phyloP scores from a whole-genome alignment of 306 rosid species.

The Inga oerstediana region DNA sequence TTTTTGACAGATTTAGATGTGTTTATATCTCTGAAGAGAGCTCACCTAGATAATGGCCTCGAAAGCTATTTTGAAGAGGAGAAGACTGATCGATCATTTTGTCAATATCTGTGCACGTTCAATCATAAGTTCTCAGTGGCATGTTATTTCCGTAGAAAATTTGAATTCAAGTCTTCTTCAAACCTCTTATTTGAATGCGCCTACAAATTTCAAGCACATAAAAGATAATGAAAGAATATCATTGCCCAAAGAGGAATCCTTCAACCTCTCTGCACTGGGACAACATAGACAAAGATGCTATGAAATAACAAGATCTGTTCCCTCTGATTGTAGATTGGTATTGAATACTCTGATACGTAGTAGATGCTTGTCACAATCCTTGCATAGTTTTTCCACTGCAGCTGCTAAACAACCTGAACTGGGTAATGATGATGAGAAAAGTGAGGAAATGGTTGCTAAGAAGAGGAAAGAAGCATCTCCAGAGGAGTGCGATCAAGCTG shows the following conservation, averaged over 20 bases:
- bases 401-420: slow-evolving; percentile 49
- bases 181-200: not conserved
- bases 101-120: slow-evolving; percentile 35
- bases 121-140: slow-evolving; percentile 42
- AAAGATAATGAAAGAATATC: slow-evolving; percentile 23
- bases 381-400: slow-evolving; percentile 51
- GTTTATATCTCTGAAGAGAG: slow-evolving; percentile 13
- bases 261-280: slow-evolving; percentile 34
- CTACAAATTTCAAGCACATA: not conserved
- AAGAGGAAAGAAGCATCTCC: slow-evolving; percentile 86
- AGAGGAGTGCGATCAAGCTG: slow-evolving; percentile 95
- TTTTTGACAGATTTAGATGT: slow-evolving; percentile 28
- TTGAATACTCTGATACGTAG: slow-evolving; percentile 33
- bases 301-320: slow-evolving; percentile 16
- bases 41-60: slow-evolving; percentile 55
- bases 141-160: slow-evolving; percentile 31
- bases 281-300: slow-evolving; percentile 25
- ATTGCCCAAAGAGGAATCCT: slow-evolving; percentile 8
- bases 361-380: slow-evolving; percentile 47
- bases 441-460: slow-evolving; percentile 45
- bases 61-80: slow-evolving; percentile 62
- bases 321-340: slow-evolving; percentile 26
- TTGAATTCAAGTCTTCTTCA: slow-evolving; percentile 29
- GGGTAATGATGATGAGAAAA: slow-evolving; percentile 45
- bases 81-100: slow-evolving; percentile 43